Evolutionary conservation across 1,284 basidiomycete species (phyloP).

Genomic region (Cryptococcus neoformans): DNA sequence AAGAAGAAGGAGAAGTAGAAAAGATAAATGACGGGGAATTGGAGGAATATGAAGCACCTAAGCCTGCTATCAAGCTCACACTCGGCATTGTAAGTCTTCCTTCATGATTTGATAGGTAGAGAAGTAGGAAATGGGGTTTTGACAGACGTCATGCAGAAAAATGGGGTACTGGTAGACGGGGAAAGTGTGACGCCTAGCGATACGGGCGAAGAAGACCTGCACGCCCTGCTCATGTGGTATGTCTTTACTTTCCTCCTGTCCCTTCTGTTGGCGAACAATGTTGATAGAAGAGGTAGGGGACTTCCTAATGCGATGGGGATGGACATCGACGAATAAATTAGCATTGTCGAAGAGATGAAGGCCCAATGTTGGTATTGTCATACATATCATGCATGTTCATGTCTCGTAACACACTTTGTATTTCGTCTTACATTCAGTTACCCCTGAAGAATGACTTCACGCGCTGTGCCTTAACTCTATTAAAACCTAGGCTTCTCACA

Average conservation of each 20-base stretch:
- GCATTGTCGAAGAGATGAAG: too few species aligned
- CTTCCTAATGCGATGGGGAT: slow-evolving; percentile 6
- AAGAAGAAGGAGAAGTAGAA: slow-evolving; percentile 17
- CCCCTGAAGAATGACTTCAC: too few species aligned
- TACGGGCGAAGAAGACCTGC: slow-evolving; percentile 54
- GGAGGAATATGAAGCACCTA: slow-evolving; percentile 57
- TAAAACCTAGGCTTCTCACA: too few species aligned
- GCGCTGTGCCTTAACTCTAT: too few species aligned
- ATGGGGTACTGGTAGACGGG: slow-evolving; percentile 54
- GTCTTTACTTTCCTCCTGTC: background rate
- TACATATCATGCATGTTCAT: too few species aligned
- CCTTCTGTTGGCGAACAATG: too few species aligned
- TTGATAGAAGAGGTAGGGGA: too few species aligned
- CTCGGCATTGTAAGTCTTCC: slow-evolving; percentile 54
- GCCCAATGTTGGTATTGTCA: too few species aligned
- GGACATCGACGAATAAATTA: slow-evolving; percentile 9
- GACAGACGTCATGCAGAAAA: slow-evolving; percentile 34
- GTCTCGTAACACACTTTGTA: too few species aligned
- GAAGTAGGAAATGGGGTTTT: background rate
- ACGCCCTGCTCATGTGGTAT: slow-evolving; percentile 54
- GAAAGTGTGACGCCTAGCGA: slow-evolving; percentile 53
- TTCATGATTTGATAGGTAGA: background rate
- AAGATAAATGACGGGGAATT: slow-evolving; percentile 42
- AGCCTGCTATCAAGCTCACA: slow-evolving; percentile 67
- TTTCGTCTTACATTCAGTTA: too few species aligned